Conservation (phyloP, 208 protist species). For the Wallacemonas sp. region DNA sequence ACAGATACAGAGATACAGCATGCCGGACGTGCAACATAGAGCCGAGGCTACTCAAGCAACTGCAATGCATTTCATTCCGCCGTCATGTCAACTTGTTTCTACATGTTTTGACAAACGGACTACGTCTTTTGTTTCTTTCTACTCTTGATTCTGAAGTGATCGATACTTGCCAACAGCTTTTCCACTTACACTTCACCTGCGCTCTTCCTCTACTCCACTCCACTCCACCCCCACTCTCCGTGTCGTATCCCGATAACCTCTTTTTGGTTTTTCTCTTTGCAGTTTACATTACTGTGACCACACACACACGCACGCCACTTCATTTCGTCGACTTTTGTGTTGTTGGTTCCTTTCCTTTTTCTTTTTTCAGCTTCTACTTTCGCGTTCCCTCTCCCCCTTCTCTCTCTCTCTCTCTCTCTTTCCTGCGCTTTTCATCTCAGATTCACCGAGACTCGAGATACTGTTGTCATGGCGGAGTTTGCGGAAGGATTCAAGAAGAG, state of each 20-base stretch:
- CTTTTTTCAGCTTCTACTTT: not conserved
- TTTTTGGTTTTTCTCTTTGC: conserved; percentile 8
- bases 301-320: not conserved
- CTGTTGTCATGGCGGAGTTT: conserved; percentile 12
- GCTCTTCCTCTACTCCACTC: no score
- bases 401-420: conserved; percentile 1
- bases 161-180: no score
- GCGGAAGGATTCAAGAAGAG: conserved; percentile 66
- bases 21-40: no score
- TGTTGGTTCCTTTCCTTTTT: conserved; percentile 1
- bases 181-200: not conserved
- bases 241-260: no score
- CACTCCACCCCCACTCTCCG: no score
- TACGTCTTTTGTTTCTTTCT: no score
- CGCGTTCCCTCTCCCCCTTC: conserved; percentile 2
- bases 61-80: no score
- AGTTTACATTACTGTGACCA: not conserved
- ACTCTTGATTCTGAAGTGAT: no score
- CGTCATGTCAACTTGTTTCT: no score
- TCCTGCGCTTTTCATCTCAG: not conserved
- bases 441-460: not conserved
- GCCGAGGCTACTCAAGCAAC: no score
- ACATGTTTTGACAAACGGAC: no score
- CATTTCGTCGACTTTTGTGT: not conserved
- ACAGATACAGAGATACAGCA: no score